Evolutionary conservation across 805 yeast genomes (phyloP).

Genomic region (Cyberlindnera bimundalis): DNA sequence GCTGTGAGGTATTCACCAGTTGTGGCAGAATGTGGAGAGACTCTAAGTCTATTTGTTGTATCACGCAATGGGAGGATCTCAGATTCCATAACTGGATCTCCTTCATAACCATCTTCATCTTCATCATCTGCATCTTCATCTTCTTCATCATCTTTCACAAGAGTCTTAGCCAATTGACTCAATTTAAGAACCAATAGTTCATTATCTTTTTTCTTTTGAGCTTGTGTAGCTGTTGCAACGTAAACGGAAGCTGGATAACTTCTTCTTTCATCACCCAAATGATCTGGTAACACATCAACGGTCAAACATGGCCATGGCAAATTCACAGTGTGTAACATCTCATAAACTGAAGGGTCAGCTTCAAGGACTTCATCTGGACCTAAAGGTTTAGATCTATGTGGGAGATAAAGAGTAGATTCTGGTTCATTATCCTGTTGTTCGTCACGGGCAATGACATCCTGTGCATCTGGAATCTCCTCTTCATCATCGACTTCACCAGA

Average conservation of each 20-base stretch:
- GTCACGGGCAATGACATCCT: conserved; percentile 34
- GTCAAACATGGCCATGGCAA: conserved; percentile 98
- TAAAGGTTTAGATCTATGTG: conserved; percentile 83
- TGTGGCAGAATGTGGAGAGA: conserved; percentile 67
- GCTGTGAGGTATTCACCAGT: conserved; percentile 87
- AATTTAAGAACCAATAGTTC: conserved; percentile 83
- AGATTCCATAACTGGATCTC: conserved; percentile 84
- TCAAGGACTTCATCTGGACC: conserved; percentile 96
- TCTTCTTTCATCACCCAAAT: conserved; percentile 83
- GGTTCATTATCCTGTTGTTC: conserved; percentile 36
- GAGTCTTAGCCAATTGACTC: conserved; percentile 77
- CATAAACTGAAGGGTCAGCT: conserved; percentile 94
- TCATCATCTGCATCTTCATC: conserved; percentile 74
- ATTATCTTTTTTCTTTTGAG: conserved; percentile 80
- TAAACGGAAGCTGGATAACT: conserved; percentile 84
- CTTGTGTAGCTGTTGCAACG: conserved; percentile 91
- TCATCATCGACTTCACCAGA: conserved; percentile 36
- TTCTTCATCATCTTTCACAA: conserved; percentile 70
- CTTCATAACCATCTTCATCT: conserved; percentile 64
- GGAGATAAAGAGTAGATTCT: conserved; percentile 63
- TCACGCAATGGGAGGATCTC: conserved; percentile 72
- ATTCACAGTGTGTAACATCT: conserved; percentile 91
- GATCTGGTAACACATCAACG: conserved; percentile 83
- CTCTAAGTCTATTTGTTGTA: conserved; percentile 87
- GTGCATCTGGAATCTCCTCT: conserved; percentile 31